phyloP scores from a whole-genome alignment of 2,329 filamentous ascomycete genomes.

The Scedosporium apiospermum region DNA sequence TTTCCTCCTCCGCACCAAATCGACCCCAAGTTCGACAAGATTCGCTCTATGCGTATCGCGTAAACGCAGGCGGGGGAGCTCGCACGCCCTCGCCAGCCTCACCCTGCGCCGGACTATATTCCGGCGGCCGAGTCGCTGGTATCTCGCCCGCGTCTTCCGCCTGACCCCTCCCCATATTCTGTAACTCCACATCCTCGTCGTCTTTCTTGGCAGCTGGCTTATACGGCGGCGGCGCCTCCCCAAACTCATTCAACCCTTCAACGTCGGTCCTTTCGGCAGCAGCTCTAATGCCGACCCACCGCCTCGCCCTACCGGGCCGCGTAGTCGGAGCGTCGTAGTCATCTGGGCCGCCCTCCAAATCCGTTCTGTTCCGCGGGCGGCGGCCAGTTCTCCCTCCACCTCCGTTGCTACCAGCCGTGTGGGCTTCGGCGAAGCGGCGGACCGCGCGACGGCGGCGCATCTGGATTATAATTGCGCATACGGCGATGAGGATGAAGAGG shows the following conservation, averaged over 20 bases:
- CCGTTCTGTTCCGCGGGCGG: not conserved
- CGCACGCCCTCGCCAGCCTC: not conserved
- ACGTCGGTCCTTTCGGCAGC: constrained; percentile 12
- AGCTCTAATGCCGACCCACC: not conserved
- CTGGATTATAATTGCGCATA: constrained; percentile 11
- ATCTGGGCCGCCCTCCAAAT: not conserved
- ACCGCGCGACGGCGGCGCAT: constrained; percentile 13
- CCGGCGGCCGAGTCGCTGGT: not conserved
- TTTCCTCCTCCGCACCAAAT: not conserved
- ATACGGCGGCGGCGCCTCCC: constrained; percentile 58
- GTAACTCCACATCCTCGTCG: constrained; percentile 1
- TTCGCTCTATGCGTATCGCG: not conserved
- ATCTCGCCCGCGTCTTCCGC: not conserved
- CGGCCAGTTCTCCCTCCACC: not conserved
- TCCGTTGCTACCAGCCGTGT: not conserved
- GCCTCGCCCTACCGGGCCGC: not conserved
- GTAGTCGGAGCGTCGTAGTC: not conserved
- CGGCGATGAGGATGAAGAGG: constrained; percentile 20
- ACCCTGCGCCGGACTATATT: not conserved
- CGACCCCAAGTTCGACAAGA: not conserved
- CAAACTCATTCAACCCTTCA: constrained; percentile 54
- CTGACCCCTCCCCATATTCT: not conserved
- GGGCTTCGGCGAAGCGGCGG: not conserved
- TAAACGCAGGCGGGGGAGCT: not conserved
- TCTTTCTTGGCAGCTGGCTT: constrained; percentile 21